Percentiles rank a stretch among this genome's conserved stretches.
These are phyloP conservation scores for Aspergillus tanneri DNA, from an alignment of 2,329 filamentous ascomycete species.

Conservation along the genomic window DNA sequence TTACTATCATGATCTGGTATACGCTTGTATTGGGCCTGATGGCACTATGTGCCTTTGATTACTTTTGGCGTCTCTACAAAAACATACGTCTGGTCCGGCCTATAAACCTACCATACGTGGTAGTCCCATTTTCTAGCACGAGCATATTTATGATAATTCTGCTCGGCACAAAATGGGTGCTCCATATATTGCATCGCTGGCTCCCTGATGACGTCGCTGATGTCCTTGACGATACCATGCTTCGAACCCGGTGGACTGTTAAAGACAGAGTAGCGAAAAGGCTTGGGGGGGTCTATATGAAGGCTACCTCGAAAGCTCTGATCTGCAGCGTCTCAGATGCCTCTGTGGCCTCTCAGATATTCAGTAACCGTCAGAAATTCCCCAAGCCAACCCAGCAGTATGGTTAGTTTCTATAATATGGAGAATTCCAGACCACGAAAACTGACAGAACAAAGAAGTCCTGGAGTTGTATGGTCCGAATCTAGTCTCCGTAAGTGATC, in stretches of 20 bases:
- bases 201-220: conserved; percentile 17
- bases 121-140: conserved; percentile 5
- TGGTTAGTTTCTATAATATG: conserved; percentile 12
- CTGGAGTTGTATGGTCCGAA: conserved; percentile 36
- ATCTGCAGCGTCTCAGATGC: conserved; percentile 20
- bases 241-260: conserved; percentile 15
- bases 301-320: conserved; percentile 11
- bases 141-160: conserved; percentile 5
- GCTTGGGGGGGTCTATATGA: conserved; percentile 17
- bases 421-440: too few species aligned
- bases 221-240: conserved; percentile 8
- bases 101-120: conserved; percentile 13
- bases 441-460: conserved; percentile 12
- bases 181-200: conserved; percentile 10
- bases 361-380: conserved; percentile 13
- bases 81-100: conserved; percentile 28
- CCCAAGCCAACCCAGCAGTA: conserved; percentile 19
- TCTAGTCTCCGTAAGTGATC: conserved; percentile 27
- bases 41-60: conserved; percentile 4
- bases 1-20: conserved; percentile 9
- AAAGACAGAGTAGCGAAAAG: conserved; percentile 16
- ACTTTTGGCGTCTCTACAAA: not conserved
- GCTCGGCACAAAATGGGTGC: conserved; percentile 3
- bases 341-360: conserved; percentile 17
- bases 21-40: conserved; percentile 7